phyloP scores from a whole-genome alignment of 768 basidiomycete genomes.

The Amanita pseudoporphyria region DNA sequence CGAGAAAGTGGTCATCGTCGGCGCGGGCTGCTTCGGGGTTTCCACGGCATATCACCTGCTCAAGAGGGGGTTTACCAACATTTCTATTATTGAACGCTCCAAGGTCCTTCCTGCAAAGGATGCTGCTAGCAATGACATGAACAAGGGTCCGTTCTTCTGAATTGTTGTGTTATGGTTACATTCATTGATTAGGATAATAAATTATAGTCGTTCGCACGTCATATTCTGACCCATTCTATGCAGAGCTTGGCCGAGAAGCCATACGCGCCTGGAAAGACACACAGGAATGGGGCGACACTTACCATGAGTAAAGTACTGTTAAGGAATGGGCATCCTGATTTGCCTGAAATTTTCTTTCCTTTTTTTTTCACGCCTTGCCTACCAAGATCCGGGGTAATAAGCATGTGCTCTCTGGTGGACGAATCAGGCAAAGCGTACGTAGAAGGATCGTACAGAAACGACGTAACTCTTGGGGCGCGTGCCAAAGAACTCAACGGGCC shows the following conservation, averaged over 20 bases:
- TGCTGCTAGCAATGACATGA: constrained; percentile 57
- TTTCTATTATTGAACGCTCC: constrained; percentile 74
- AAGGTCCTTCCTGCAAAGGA: constrained; percentile 67
- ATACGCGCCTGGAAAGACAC: constrained; percentile 63
- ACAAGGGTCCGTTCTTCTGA: constrained; percentile 27
- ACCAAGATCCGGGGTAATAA: constrained; percentile 54
- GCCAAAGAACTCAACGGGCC: constrained; percentile 29
- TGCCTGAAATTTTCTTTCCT: constrained; percentile 16
- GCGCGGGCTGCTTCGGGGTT: constrained; percentile 80
- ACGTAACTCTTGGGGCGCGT: constrained; percentile 44
- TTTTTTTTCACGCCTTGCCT: constrained; percentile 20
- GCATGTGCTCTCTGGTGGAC: constrained; percentile 30
- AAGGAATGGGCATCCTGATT: constrained; percentile 12
- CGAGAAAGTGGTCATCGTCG: constrained; percentile 53
- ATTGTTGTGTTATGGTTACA: neutral
- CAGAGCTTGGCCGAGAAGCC: constrained; percentile 66
- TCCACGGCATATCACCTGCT: constrained; percentile 81
- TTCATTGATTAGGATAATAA: neutral
- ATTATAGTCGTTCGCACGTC: constrained; percentile 66
- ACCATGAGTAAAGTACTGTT: constrained; percentile 64
- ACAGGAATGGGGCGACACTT: constrained; percentile 58
- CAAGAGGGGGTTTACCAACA: constrained; percentile 50
- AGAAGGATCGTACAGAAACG: constrained; percentile 51
- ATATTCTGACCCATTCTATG: constrained; percentile 61
- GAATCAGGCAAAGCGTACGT: constrained; percentile 28